These are phyloP conservation scores for Botrytis tulipae DNA, from an alignment of 2,329 filamentous ascomycete species.

Conservation along the genomic window DNA sequence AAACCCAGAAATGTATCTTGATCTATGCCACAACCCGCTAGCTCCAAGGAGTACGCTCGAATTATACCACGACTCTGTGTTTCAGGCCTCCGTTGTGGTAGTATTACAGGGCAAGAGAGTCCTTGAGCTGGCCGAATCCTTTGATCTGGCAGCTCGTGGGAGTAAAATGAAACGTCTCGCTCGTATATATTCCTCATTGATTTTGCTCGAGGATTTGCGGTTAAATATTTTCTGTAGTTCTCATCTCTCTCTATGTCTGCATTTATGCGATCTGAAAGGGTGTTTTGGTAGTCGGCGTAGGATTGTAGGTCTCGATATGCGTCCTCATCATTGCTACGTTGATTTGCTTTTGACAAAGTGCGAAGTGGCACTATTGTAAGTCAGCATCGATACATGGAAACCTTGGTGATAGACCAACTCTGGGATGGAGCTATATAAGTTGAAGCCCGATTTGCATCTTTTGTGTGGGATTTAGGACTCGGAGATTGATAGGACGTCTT, in stretches of 20 bases:
- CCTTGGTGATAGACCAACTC: neutral
- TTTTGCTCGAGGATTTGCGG: neutral
- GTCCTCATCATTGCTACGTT: neutral
- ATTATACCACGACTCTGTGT: slow-evolving; percentile 47
- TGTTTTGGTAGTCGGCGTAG: slow-evolving; percentile 11
- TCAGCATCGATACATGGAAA: neutral
- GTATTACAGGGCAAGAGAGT: slow-evolving; percentile 45
- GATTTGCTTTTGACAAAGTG: neutral
- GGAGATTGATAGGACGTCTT: neutral
- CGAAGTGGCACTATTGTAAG: neutral
- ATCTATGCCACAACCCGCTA: slow-evolving; percentile 47
- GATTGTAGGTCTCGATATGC: slow-evolving; percentile 14
- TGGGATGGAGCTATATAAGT: neutral
- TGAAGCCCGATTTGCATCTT: neutral
- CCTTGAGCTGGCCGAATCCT: neutral
- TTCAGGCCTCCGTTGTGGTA: slow-evolving; percentile 50
- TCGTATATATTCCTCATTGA: neutral
- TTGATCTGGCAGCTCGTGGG: neutral
- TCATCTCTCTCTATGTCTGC: neutral
- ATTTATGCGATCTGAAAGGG: neutral
- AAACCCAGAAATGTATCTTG: slow-evolving; percentile 49
- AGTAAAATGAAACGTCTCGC: slow-evolving; percentile 9
- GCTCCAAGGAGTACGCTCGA: slow-evolving; percentile 47
- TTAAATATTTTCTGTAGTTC: neutral
- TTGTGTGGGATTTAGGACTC: neutral